Evolutionary conservation across 1,284 basidiomycete species (phyloP).

Genomic region (Papiliotrema laurentii): DNA sequence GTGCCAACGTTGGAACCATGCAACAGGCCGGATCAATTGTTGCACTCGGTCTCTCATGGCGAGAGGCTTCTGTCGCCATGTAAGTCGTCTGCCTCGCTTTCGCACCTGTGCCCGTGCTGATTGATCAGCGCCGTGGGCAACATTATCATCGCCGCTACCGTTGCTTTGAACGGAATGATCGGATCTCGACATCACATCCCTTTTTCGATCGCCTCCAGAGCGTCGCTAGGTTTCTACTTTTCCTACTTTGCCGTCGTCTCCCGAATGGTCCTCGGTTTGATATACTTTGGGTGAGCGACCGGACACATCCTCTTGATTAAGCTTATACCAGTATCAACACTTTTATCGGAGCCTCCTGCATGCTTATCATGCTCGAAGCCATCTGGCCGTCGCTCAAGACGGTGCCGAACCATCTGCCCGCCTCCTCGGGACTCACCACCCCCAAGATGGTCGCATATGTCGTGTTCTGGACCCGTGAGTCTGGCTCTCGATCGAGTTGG

Average conservation of each 20-base stretch:
- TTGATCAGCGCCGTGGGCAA: conserved; percentile 31
- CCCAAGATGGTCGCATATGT: conserved; percentile 62
- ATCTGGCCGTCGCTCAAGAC: conserved; percentile 67
- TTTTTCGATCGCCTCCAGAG: conserved; percentile 69
- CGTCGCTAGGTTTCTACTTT: conserved; percentile 69
- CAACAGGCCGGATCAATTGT: conserved; percentile 34
- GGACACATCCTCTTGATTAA: no score
- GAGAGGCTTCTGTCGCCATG: conserved; percentile 34
- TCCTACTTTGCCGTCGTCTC: conserved; percentile 59
- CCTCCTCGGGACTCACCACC: conserved; percentile 60
- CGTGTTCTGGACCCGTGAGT: conserved; percentile 61
- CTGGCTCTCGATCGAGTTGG: conserved; percentile 4
- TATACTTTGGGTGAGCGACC: conserved; percentile 58
- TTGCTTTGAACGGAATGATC: conserved; percentile 59
- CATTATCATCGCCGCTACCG: conserved; percentile 34
- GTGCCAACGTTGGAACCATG: conserved; percentile 39
- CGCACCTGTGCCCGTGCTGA: not conserved
- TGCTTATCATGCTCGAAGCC: conserved; percentile 61
- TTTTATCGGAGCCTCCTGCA: conserved; percentile 40
- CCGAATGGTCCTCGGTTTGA: conserved; percentile 64
- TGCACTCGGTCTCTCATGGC: conserved; percentile 36
- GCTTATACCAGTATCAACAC: conserved; percentile 56
- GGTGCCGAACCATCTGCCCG: conserved; percentile 61
- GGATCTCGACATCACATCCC: conserved; percentile 65
- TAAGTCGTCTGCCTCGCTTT: conserved; percentile 10